Evolutionary conservation across 495 filamentous ascomycete species (phyloP), one percentile per base, ranked within the genome.

Genomic region (Talaromyces adpressus): DNA sequence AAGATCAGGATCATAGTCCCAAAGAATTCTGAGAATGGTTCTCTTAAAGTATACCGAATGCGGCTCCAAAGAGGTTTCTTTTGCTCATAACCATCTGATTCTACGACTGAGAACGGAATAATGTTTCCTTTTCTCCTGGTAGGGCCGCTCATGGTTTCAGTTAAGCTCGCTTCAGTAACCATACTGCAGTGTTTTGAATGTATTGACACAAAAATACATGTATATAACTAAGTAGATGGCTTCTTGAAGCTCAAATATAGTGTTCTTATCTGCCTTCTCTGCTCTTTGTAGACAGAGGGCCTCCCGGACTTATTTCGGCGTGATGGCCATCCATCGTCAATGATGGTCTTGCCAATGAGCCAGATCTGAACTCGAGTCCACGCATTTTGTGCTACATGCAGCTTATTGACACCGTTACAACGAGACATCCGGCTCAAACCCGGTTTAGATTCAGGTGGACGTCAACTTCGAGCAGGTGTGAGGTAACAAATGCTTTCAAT

Each of bases 11-110:
- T 84, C 77, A 87, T 81, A 0, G 81, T 84, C 2, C 87, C 87
- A 57, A 85, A 82, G 73, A 89, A 87, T 59, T 89, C 87, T 0
- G 85, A 81, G 56, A 87, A 79, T 0, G 83, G 84, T 57, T 87
- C 84, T 56, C 79, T 74, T n/a, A 81, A 65, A 9, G 70, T 63
- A 3, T 71, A 72, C 18, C 83, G 72, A 20, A 84, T 72, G 27
- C 71, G 72, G 63, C 72, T 80, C 84, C 83, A 85, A 16, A 74
- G 66, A 1, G 81, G 68, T 5, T 72, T 69, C 39, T 75, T 69
- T 41, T 73, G 71, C 5, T 47, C 30, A 6, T 51, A 22, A 3
- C 59, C 63, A 14, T 30, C 41, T 3, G 58, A 47, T 6, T 23
- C 58, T 2, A n/a, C 9, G 1, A 47, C 32, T 1, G 22, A 23